Conservation (phyloP, 352 stramenopile genomes). For the Phytophthora nicotianae region DNA sequence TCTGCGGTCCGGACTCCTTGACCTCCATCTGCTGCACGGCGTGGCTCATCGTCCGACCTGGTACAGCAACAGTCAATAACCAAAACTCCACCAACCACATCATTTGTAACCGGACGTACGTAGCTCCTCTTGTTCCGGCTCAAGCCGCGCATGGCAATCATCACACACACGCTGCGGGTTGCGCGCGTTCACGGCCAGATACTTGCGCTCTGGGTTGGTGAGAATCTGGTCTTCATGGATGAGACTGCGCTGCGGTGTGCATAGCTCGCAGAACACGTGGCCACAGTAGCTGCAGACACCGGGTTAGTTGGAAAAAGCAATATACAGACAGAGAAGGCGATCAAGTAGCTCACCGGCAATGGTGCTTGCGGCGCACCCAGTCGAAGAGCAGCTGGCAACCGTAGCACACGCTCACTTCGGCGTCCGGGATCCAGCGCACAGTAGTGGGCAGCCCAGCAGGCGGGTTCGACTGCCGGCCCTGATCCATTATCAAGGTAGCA, state of each 20-base stretch:
- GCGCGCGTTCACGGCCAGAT: conserved; percentile 78
- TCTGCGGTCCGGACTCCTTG: conserved; percentile 62
- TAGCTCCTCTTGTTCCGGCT: conserved; percentile 67
- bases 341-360: conserved; percentile 64
- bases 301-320: background rate
- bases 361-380: conserved; percentile 90
- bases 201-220: conserved; percentile 68
- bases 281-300: conserved; percentile 57
- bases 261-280: conserved; percentile 80
- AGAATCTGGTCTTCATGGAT: conserved; percentile 82
- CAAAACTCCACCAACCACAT: background rate
- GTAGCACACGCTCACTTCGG: conserved; percentile 78
- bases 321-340: conserved; percentile 7
- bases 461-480: conserved; percentile 7
- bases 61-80: background rate
- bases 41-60: conserved; percentile 78
- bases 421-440: conserved; percentile 85
- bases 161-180: conserved; percentile 88
- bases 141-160: conserved; percentile 65
- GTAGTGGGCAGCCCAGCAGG: conserved; percentile 47
- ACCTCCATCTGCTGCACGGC: conserved; percentile 79
- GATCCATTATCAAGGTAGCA: conserved; percentile 21
- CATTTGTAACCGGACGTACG: conserved; percentile 39
- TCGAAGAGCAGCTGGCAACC: conserved; percentile 86
- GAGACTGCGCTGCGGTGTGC: conserved; percentile 69